These are phyloP conservation scores for Aureobasidium uvarum DNA, from an alignment of 2,329 filamentous ascomycete species.

Conservation along the genomic window DNA sequence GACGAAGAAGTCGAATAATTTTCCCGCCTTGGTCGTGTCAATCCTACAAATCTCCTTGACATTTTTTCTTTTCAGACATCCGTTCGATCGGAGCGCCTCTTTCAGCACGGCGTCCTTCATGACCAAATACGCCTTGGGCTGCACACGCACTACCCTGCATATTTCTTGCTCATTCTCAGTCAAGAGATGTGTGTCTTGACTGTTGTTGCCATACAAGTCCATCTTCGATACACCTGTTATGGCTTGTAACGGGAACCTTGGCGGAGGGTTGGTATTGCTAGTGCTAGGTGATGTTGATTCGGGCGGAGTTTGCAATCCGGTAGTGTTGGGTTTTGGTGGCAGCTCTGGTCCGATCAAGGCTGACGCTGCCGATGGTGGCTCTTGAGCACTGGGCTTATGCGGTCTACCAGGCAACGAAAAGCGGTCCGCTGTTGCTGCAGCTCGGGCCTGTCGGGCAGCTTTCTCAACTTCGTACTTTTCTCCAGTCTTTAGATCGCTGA, in stretches of 20 bases:
- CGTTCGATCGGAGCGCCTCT: constrained; percentile 85
- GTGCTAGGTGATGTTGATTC: constrained; percentile 30
- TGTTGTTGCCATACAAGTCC: constrained; percentile 69
- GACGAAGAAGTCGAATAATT: constrained; percentile 93
- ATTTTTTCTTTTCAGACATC: constrained; percentile 88
- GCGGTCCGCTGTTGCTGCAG: constrained; percentile 73
- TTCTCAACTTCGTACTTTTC: constrained; percentile 95
- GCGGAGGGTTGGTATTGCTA: constrained; percentile 32
- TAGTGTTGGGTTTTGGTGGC: constrained; percentile 57
- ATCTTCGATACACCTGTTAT: constrained; percentile 59
- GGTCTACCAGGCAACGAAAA: constrained; percentile 42
- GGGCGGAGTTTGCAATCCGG: constrained; percentile 44
- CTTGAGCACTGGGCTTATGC: constrained; percentile 58
- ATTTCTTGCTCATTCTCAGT: constrained; percentile 81
- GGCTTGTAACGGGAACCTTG: constrained; percentile 34
- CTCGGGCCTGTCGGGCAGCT: constrained; percentile 64
- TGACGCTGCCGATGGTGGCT: constrained; percentile 71
- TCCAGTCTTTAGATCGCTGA: constrained; percentile 79
- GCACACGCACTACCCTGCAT: constrained; percentile 77
- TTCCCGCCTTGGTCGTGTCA: constrained; percentile 78
- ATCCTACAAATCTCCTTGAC: constrained; percentile 81
- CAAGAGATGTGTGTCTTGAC: constrained; percentile 80
- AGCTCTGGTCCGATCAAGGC: constrained; percentile 77
- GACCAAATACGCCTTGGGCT: constrained; percentile 91
- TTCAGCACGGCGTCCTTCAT: constrained; percentile 92